Evolutionary conservation across 2,329 filamentous ascomycete species (phyloP).

Genomic region (Ophioceras dolichostomum): DNA sequence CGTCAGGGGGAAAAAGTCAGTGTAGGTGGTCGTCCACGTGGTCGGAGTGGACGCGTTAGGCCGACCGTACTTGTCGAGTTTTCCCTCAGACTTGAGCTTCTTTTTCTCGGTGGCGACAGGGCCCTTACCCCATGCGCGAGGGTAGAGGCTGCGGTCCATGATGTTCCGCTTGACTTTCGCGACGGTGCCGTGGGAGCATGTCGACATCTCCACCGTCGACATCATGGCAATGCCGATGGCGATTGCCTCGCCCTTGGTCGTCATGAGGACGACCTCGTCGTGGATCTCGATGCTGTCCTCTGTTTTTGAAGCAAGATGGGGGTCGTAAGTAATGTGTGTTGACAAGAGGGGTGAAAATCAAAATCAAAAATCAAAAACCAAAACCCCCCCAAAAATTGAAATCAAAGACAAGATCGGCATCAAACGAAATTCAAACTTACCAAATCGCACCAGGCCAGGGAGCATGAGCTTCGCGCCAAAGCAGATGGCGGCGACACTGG

Average conservation of each 20-base stretch:
- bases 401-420: too few relatives aligned
- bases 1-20: too few relatives aligned
- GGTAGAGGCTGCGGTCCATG: constrained; percentile 98
- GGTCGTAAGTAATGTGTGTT: background rate
- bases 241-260: constrained; percentile 97
- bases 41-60: constrained; percentile 86
- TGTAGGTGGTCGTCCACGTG: constrained; percentile 88
- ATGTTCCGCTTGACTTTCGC: constrained; percentile 99
- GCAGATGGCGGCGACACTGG: constrained; percentile 91
- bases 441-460: constrained; percentile 85
- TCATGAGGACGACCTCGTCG: constrained; percentile 96
- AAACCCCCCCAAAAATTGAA: too few relatives aligned
- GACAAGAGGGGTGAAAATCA: too few relatives aligned
- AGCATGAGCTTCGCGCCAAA: constrained; percentile 99
- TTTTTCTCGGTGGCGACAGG: constrained; percentile 95
- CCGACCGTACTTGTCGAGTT: constrained; percentile 95
- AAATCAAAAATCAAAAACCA: too few relatives aligned
- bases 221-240: constrained; percentile 94
- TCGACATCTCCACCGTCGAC: constrained; percentile 94
- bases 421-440: constrained; percentile 44
- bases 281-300: constrained; percentile 50
- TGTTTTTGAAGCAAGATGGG: background rate
- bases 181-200: constrained; percentile 94
- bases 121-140: constrained; percentile 89
- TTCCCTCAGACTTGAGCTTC: constrained; percentile 97